Evolutionary conservation across 768 basidiomycete species (phyloP).

Genomic region (Calocybe indica): DNA sequence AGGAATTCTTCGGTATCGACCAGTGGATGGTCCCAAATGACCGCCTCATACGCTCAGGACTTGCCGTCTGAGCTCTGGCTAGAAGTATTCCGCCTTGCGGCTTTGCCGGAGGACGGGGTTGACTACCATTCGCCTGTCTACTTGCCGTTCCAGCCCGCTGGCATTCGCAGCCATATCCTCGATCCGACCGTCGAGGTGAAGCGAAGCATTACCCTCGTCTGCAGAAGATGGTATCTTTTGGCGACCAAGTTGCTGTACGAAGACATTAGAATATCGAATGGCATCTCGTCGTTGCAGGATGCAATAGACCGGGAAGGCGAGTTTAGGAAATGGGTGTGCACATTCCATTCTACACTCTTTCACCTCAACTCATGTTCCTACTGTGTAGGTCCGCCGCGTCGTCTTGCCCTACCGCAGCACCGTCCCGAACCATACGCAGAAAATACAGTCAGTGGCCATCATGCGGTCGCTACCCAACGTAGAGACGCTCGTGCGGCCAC

Average conservation of each 20-base stretch:
- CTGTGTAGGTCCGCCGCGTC: constrained; percentile 43
- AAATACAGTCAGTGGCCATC: constrained; percentile 25
- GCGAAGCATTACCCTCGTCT: constrained; percentile 45
- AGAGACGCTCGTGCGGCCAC: constrained; percentile 51
- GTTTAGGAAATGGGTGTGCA: constrained; percentile 17
- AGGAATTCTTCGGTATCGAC: not conserved
- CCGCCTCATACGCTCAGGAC: constrained; percentile 10
- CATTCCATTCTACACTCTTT: constrained; percentile 6
- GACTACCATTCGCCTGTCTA: constrained; percentile 25
- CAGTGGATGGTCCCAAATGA: constrained; percentile 4
- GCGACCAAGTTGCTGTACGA: constrained; percentile 43
- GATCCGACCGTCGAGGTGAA: constrained; percentile 28
- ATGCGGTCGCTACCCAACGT: constrained; percentile 43
- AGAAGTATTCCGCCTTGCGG: constrained; percentile 41
- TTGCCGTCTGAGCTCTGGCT: constrained; percentile 54
- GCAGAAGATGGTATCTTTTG: constrained; percentile 49
- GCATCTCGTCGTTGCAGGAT: constrained; percentile 22
- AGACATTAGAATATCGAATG: constrained; percentile 39
- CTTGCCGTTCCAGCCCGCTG: constrained; percentile 39
- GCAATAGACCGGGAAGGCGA: constrained; percentile 21
- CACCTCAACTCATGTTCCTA: not conserved
- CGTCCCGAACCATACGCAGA: constrained; percentile 24
- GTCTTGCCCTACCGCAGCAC: constrained; percentile 56
- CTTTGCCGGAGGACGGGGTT: constrained; percentile 18
- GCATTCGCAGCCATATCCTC: constrained; percentile 15